Evolutionary conservation across 495 filamentous ascomycete species (phyloP), one percentile per base, ranked within the genome.

Genomic region (Penicillium herquei): DNA sequence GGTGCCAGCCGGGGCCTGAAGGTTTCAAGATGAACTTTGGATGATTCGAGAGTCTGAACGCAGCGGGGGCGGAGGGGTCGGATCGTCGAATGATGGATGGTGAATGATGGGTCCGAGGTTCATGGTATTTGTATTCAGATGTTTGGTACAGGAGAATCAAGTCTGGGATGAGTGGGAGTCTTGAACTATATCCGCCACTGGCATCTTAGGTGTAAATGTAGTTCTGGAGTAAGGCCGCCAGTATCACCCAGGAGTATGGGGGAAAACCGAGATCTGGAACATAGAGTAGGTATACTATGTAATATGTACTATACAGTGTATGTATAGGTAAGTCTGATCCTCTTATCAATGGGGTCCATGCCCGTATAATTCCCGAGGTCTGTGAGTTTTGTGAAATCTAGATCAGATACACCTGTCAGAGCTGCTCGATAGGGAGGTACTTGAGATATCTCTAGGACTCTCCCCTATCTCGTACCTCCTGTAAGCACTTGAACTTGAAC

Each of bases 1-100:
- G 58, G 58, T 57, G 54, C 42, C 47, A 49, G 16, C 51, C 54
- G 54, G 59, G 58, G 51, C 59, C 54, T 62, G 59, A 62, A 62
- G 59, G 59, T 62, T 62, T 57, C 49, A 52, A 42, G 31, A 43
- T 44, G 39, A 49, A 52, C 21, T n/a, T 48, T 39, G 30, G 8
- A 9, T 39, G 40, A 18, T 31, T 33, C 17, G 35, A 30, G 34
- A 41, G 44, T 44, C 47, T 55, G 52, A 55, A 55, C 52, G 49
- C 49, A n/a, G 49, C 18, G 37, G 45, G 45, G 43, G 18, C 43
- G 43, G 43, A 46, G 43, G 18, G 10, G 43, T 46, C 43, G 43
- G 43, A 30, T 10, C 12, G 9, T 10, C 34, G 34, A 37, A 26
- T 26, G 37, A 11, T 39, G 37, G 37, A 39, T 39, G n/a, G 10